These are phyloP conservation scores for Dactylellina parvicollis DNA, from an alignment of 2,329 filamentous ascomycete species.

Conservation along the genomic window DNA sequence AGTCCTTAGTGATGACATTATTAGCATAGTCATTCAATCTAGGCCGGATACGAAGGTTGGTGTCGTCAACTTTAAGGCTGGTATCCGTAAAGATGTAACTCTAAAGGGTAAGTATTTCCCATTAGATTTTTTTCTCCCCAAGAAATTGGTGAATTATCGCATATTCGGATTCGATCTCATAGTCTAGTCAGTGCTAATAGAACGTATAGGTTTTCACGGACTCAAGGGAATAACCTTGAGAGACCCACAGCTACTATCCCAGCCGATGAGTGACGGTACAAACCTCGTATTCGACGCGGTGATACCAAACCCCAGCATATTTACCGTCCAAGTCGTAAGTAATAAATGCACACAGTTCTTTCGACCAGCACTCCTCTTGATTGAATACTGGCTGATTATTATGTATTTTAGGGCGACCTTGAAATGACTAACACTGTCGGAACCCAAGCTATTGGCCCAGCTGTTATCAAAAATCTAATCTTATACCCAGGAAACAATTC, in stretches of 20 bases:
- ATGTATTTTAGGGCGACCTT: slow-evolving; percentile 71
- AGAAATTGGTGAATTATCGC: too few relatives aligned
- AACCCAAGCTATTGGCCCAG: slow-evolving; percentile 67
- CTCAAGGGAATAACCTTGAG: slow-evolving; percentile 68
- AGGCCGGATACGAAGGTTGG: slow-evolving; percentile 66
- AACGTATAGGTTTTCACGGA: slow-evolving; percentile 62
- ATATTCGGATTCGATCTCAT: too few relatives aligned
- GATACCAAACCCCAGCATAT: slow-evolving; percentile 72
- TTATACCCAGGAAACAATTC: slow-evolving; percentile 70
- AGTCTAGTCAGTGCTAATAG: too few relatives aligned
- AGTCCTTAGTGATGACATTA: slow-evolving; percentile 66
- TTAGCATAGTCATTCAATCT: slow-evolving; percentile 67
- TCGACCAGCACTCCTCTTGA: neutral
- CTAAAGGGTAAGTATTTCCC: slow-evolving; percentile 62
- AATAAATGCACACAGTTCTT: neutral
- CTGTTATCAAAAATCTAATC: slow-evolving; percentile 69
- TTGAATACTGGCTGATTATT: too few relatives aligned
- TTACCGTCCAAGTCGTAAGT: slow-evolving; percentile 72
- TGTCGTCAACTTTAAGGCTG: slow-evolving; percentile 64
- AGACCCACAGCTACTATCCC: slow-evolving; percentile 64
- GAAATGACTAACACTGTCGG: slow-evolving; percentile 70
- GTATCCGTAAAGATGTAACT: slow-evolving; percentile 69
- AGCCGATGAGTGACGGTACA: slow-evolving; percentile 63
- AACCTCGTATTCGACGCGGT: slow-evolving; percentile 70
- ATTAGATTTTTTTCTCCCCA: too few relatives aligned